A percentile compares a stretch with the other conserved stretches of the same genome.
Evolutionary conservation across 352 stramenopile species (phyloP).

Genomic region (Plasmopara halstedii): DNA sequence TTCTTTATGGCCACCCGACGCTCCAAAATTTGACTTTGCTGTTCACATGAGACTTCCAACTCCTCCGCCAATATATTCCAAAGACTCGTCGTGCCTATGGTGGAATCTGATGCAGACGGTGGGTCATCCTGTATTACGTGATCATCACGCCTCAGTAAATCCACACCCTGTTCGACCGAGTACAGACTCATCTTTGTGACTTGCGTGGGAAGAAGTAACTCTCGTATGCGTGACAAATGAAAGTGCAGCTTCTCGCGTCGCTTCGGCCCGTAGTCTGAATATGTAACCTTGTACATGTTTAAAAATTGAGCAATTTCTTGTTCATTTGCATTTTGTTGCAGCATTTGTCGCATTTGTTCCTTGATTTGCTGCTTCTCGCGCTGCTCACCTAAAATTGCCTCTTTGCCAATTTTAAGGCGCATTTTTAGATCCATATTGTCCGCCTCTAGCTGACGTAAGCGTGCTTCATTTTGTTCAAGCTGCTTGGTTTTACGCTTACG

Average conservation of each 20-base stretch:
- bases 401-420: slow-evolving; percentile 74
- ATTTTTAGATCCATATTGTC: slow-evolving; percentile 80
- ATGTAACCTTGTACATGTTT: slow-evolving; percentile 79
- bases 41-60: slow-evolving; percentile 54
- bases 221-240: slow-evolving; percentile 58
- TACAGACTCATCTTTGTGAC: slow-evolving; percentile 76
- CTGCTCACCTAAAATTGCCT: slow-evolving; percentile 63
- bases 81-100: slow-evolving; percentile 49
- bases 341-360: slow-evolving; percentile 71
- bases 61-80: slow-evolving; percentile 68
- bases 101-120: slow-evolving; percentile 39
- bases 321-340: slow-evolving; percentile 57
- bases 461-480: slow-evolving; percentile 59
- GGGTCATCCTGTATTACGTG: slow-evolving; percentile 53
- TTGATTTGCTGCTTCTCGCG: slow-evolving; percentile 75
- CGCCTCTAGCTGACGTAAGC: slow-evolving; percentile 50
- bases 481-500: slow-evolving; percentile 73
- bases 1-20: slow-evolving; percentile 49
- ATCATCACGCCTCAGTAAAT: slow-evolving; percentile 55
- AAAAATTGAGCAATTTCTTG: slow-evolving; percentile 71
- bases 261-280: slow-evolving; percentile 74
- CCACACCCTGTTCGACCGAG: slow-evolving; percentile 59
- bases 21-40: slow-evolving; percentile 62
- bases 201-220: slow-evolving; percentile 66
- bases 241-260: slow-evolving; percentile 66